Percentiles rank a stretch among this genome's conserved stretches.
These are phyloP conservation scores for Theileria parva DNA, from an alignment of 169 alveolate species.

Conservation along the genomic window DNA sequence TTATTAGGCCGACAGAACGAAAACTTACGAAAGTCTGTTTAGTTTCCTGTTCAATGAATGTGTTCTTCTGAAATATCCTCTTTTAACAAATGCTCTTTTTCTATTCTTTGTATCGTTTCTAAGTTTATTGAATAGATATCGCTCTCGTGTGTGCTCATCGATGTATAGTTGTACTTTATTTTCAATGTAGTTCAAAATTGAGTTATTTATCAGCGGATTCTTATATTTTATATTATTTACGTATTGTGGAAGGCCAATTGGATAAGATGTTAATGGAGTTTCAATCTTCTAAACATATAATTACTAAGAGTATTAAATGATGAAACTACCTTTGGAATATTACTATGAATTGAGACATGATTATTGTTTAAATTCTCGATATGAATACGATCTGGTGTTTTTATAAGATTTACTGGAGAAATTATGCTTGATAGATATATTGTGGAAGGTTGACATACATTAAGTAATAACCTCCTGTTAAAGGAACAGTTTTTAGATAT, in stretches of 20 bases:
- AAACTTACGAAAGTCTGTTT: constrained; percentile 52
- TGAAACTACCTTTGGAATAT: constrained; percentile 5
- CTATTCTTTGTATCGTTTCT: constrained; percentile 61
- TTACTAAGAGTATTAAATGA: background rate
- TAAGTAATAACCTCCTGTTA: background rate
- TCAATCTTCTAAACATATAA: background rate
- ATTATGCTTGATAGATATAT: background rate
- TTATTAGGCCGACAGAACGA: background rate
- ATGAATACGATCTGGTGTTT: background rate
- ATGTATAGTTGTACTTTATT: background rate
- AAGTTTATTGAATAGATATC: constrained; percentile 46
- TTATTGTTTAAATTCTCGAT: background rate
- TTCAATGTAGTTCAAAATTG: background rate
- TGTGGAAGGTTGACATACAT: background rate
- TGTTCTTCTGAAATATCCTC: constrained; percentile 59
- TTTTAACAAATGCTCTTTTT: constrained; percentile 55
- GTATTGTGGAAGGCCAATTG: constrained; percentile 4
- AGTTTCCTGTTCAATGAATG: constrained; percentile 37
- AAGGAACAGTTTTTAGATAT: background rate
- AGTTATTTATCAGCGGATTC: background rate
- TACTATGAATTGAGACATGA: background rate
- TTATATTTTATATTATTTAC: background rate
- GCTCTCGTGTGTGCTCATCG: background rate
- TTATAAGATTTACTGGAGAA: background rate
- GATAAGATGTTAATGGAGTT: background rate